phyloP scores from a whole-genome alignment of 345 rosid species.

The Cardamine chenopodiifolia region DNA sequence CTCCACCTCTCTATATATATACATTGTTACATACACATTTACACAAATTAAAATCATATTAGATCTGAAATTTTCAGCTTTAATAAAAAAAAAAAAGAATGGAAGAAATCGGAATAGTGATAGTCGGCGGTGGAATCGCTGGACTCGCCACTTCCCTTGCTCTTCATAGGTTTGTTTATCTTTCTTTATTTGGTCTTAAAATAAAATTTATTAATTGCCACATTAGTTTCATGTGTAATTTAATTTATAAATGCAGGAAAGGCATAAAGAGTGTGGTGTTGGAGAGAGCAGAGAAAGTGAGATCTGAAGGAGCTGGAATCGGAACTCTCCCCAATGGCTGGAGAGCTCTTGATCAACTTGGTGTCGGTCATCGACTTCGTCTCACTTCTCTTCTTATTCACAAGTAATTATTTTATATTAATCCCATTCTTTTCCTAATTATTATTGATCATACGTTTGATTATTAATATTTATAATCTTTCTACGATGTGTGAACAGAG shows the following conservation, averaged over 20 bases:
- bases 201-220: not conserved
- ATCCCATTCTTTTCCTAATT: not conserved
- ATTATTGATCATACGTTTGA: not conserved
- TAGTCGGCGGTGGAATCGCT: constrained; percentile 65
- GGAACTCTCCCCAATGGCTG: constrained; percentile 59
- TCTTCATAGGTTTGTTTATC: constrained; percentile 48
- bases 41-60: not conserved
- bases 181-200: not conserved
- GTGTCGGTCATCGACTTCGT: constrained; percentile 52
- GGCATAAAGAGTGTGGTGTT: constrained; percentile 59
- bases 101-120: constrained; percentile 49
- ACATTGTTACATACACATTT: not conserved
- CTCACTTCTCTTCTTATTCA: constrained; percentile 42
- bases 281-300: constrained; percentile 53
- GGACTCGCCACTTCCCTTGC: constrained; percentile 66
- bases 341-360: constrained; percentile 64
- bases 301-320: constrained; percentile 59
- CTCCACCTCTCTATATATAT: constrained; percentile 7
- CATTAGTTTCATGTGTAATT: not conserved
- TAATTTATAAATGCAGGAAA: constrained; percentile 47
- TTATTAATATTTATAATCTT: not conserved
- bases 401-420: constrained; percentile 17
- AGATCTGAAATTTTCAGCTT: constrained; percentile 7
- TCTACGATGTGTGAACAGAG: constrained; percentile 2
- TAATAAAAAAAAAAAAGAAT: not conserved